phyloP scores from a whole-genome alignment of 495 filamentous ascomycete species.

The Schizothecium vesticola region DNA sequence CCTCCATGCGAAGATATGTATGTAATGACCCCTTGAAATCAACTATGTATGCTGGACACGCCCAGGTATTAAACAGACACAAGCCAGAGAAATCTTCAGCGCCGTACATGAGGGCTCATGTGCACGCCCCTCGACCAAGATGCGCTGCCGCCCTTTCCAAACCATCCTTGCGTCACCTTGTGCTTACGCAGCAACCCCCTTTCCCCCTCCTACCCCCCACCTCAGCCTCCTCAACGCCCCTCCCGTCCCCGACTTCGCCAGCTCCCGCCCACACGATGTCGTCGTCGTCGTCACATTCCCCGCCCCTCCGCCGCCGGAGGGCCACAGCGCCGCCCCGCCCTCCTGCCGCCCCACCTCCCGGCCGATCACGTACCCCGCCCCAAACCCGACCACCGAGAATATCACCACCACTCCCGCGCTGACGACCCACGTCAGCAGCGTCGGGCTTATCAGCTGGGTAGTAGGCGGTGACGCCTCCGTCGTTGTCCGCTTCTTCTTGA shows the following conservation, averaged over 20 bases:
- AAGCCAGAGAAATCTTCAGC: background rate
- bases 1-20: background rate
- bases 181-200: constrained; percentile 33
- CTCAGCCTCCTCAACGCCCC: constrained; percentile 42
- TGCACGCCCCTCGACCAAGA: background rate
- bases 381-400: constrained; percentile 86
- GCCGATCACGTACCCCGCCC: constrained; percentile 86
- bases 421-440: constrained; percentile 84
- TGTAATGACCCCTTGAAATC: background rate
- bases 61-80: background rate
- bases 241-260: constrained; percentile 31
- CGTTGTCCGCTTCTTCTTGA: constrained; percentile 51
- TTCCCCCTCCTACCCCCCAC: constrained; percentile 43
- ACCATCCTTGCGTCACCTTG: background rate
- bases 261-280: constrained; percentile 39
- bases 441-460: constrained; percentile 52
- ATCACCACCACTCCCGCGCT: constrained; percentile 89
- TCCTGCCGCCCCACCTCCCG: constrained; percentile 73
- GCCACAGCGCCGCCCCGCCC: constrained; percentile 28
- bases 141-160: background rate
- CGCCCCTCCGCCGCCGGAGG: constrained; percentile 33
- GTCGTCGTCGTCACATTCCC: constrained; percentile 16
- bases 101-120: background rate
- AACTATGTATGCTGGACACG: background rate
- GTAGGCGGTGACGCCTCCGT: background rate